A percentile compares a stretch with the other conserved stretches of the same genome.
Conservation (phyloP, 2,329 filamentous ascomycete species). For the Fusarium praegraminearum region DNA sequence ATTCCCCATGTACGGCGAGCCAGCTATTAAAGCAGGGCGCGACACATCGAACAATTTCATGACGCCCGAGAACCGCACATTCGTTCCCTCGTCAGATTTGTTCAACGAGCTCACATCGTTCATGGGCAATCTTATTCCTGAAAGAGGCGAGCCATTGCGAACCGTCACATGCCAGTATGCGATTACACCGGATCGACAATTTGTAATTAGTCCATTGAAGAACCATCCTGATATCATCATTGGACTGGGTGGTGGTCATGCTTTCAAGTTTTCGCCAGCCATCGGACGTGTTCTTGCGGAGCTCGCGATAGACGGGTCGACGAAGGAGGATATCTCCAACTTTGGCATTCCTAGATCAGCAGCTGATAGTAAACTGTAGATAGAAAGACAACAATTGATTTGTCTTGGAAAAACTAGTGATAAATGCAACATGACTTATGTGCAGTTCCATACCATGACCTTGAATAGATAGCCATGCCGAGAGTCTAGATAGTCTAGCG, state of each 20-base stretch:
- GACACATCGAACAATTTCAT: slow-evolving; percentile 34
- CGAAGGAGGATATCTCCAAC: slow-evolving; percentile 24
- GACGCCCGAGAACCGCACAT: slow-evolving; percentile 30
- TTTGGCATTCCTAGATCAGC: slow-evolving; percentile 16
- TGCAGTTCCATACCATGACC: no score
- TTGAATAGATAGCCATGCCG: no score
- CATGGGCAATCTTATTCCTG: slow-evolving; percentile 22
- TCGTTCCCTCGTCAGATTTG: slow-evolving; percentile 17
- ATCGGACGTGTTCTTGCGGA: slow-evolving; percentile 45
- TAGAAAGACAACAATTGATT: neutral
- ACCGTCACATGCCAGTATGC: slow-evolving; percentile 48
- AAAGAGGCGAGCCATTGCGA: slow-evolving; percentile 28
- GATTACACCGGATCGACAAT: slow-evolving; percentile 43
- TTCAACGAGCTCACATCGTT: slow-evolving; percentile 17
- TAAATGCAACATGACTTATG: neutral
- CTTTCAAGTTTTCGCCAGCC: slow-evolving; percentile 45
- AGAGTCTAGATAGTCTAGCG: no score
- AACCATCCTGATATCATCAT: slow-evolving; percentile 36
- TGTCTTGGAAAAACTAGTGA: neutral
- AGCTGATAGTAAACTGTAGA: neutral
- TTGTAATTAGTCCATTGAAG: slow-evolving; percentile 39
- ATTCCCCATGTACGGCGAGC: slow-evolving; percentile 32
- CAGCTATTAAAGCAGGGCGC: slow-evolving; percentile 36
- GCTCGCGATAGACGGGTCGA: slow-evolving; percentile 42
- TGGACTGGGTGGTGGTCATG: slow-evolving; percentile 39